Base-by-base conservation (phyloP, 495 filamentous ascomycete species). In the Xylaria flabelliformis region DNA sequence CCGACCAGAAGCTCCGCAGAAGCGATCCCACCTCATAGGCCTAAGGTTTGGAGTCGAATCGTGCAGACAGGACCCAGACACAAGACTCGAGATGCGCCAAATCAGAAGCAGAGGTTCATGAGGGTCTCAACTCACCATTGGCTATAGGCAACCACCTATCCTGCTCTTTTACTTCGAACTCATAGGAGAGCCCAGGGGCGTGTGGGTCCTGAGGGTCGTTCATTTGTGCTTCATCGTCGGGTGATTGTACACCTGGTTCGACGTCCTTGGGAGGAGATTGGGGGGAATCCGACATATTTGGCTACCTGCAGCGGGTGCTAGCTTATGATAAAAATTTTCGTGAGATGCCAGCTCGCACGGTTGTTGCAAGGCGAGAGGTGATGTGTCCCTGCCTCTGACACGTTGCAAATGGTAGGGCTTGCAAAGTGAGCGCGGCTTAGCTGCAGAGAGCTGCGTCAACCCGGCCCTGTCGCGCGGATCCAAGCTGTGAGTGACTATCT, bases 151-250 rank as follows among this genome's bases (percentile, higher is more conserved):
- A 91, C 96, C 96, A 99, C 88, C 96, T 87, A 85, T 99, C 96
- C 83, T 99, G 96, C 84, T 99, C 96, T 87, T 99, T 99, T 83
- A 99, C 97, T 85, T 99, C 96, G 83, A 98, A 97, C 85, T 98
- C 96, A 87, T 92, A 94, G 86, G 88, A 80, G 80, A 85, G 84
- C 77, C 82, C 85, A 80, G 80, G 81, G 80, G 84, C 82, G 78
- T 87, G 86, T 87, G 86, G 86, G 83, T 89, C 87, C 77, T 85
- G 83, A 81, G 82, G 82, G 77, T 88, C 86, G 79, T 87, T 87
- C 86, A 88, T 87, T 84, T 86, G 84, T 84, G 83, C 84, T 82
- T 86, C 87, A 81, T 97, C 94, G 85, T 97, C 94, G 87, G 92
- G 91, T 86, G 95, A 97, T 87, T 93, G 93, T 88, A 88, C 91